Evolutionary conservation across 2,329 filamentous ascomycete species (phyloP).

Genomic region (Corinectria fuckeliana): DNA sequence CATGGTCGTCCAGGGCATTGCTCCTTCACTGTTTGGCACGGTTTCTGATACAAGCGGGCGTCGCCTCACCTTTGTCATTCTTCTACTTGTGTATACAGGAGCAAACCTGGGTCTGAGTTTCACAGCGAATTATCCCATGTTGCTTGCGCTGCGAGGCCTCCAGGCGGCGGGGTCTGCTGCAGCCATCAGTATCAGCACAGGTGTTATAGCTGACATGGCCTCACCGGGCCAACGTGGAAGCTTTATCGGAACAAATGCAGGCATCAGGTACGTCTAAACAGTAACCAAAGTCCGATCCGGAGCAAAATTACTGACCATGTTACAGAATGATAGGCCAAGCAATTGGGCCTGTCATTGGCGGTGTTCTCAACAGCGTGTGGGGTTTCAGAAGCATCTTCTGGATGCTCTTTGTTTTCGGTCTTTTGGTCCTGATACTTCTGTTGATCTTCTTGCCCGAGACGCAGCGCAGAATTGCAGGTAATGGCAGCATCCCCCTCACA

Average conservation of each 20-base stretch:
- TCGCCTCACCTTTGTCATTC: constrained; percentile 14
- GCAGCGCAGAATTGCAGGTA: constrained; percentile 36
- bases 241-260: constrained; percentile 31
- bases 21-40: constrained; percentile 50
- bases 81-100: constrained; percentile 14
- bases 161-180: constrained; percentile 32
- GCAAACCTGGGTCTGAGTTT: constrained; percentile 23
- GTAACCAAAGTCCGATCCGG: too few relatives aligned
- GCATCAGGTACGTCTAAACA: constrained; percentile 11
- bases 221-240: constrained; percentile 25
- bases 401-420: constrained; percentile 36
- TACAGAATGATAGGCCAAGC: constrained; percentile 29
- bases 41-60: constrained; percentile 44
- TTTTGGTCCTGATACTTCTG: constrained; percentile 29
- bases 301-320: not conserved
- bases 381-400: constrained; percentile 43
- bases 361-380: constrained; percentile 34
- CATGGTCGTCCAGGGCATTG: constrained; percentile 52
- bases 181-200: constrained; percentile 32
- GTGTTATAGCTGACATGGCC: constrained; percentile 34
- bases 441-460: constrained; percentile 40
- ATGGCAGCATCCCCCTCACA: constrained; percentile 31
- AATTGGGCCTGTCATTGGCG: constrained; percentile 44
- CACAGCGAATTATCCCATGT: constrained; percentile 11
- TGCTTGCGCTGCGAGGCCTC: constrained; percentile 21